phyloP scores from a whole-genome alignment of 805 yeast species.

The Wickerhamia fluorescens region DNA sequence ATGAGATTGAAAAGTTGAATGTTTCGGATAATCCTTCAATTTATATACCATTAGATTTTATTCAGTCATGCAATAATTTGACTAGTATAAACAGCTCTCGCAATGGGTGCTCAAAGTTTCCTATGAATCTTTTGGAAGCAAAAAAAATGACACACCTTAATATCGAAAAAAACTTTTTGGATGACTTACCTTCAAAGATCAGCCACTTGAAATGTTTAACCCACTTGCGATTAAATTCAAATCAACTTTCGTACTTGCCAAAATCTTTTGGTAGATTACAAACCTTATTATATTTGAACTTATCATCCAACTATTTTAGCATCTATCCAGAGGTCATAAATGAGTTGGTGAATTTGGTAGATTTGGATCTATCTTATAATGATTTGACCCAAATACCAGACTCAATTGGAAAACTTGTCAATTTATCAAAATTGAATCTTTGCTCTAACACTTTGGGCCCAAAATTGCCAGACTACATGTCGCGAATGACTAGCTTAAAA shows the following conservation, averaged over 20 bases:
- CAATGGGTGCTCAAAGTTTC: conserved; percentile 70
- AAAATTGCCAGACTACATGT: conserved; percentile 46
- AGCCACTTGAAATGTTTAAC: conserved; percentile 48
- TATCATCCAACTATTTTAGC: conserved; percentile 70
- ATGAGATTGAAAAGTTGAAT: conserved; percentile 74
- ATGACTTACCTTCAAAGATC: conserved; percentile 51
- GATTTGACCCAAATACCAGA: conserved; percentile 55
- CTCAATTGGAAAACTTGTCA: conserved; percentile 49
- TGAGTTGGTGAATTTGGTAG: conserved; percentile 48
- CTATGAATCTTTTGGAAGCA: conserved; percentile 65
- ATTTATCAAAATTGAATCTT: conserved; percentile 62
- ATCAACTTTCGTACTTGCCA: conserved; percentile 61
- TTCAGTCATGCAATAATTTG: conserved; percentile 73
- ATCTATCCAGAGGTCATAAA: conserved; percentile 60
- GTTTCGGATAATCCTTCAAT: conserved; percentile 85
- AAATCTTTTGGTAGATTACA: conserved; percentile 48
- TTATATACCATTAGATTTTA: conserved; percentile 74
- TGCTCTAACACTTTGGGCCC: conserved; percentile 63
- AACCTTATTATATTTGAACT: conserved; percentile 53
- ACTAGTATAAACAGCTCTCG: conserved; percentile 60
- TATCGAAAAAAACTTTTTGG: conserved; percentile 72
- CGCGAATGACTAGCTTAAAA: conserved; percentile 48
- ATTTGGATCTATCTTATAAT: conserved; percentile 79
- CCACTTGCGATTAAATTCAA: conserved; percentile 64
- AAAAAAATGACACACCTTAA: conserved; percentile 59